Evolutionary conservation across 345 rosid genomes (phyloP), one percentile per base, ranked within the genome.

Genomic region (Odontarrhena argentea): DNA sequence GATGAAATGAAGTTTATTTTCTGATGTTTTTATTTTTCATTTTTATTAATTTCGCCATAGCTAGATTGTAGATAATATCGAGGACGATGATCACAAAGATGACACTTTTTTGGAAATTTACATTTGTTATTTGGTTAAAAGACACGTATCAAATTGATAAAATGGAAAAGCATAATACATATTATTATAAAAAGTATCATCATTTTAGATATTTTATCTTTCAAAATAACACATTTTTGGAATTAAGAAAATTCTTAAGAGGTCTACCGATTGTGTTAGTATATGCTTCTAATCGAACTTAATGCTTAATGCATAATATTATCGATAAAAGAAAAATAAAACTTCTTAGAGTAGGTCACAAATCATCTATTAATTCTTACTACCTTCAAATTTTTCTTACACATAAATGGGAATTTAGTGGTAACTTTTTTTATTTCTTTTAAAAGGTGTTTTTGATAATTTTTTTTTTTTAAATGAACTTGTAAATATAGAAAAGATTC

Each of bases 41-140:
- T 68, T 18, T 40, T 42, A 42, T 61, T 36, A 22, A 5, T 55
- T 63, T 38, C 38, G 14, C 8, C 58, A 26, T 38, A 30, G 22
- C 22, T 18, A 18, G 65, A 10, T 45, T 64, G 54, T 14, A 32
- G 53, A 71, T 71, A 71, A 56, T 26, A 40, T 57, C 37, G 30
- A 41, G 1, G 34, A 49, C 37, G 60, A 64, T 64, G 54, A 56
- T 72, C 70, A 65, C 76, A 57, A 48, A 55, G 58, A 55, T 63
- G 58, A 63, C 48, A 55, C 8, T 0, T 45, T 26, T 56, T 61
- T 53, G 52, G 58, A 63, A 40, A 55, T 48, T 63, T 49, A 46
- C 59, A 40, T 56, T 25, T 40, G 65, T 9, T 40, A 38, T 50
- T 50, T 40, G 40, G 59, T 40, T 25, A 13, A 8, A 38, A 36